Percentiles rank a stretch among this genome's conserved stretches.
These are phyloP conservation scores for Centrapalus pauciflorus DNA, from an alignment of 129 eudicot genomes.

Conservation along the genomic window DNA sequence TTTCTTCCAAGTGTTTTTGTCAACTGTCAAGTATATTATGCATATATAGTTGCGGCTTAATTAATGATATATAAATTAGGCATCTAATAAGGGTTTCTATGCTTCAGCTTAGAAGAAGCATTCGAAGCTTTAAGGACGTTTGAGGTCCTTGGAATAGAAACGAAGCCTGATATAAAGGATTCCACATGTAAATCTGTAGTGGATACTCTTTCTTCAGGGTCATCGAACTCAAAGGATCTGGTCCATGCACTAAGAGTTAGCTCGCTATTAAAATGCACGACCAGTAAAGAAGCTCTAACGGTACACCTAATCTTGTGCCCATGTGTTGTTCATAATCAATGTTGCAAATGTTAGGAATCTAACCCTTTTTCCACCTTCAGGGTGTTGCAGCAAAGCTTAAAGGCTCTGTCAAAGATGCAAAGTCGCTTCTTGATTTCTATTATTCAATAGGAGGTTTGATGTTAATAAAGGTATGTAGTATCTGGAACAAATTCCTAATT, in stretches of 20 bases:
- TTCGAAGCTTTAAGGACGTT: conserved; percentile 65
- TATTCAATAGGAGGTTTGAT: conserved; percentile 50
- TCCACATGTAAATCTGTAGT: conserved; percentile 46
- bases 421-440: conserved; percentile 56
- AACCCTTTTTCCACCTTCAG: conserved; percentile 29
- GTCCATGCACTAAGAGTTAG: conserved; percentile 49
- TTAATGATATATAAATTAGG: conserved; percentile 1
- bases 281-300: conserved; percentile 33
- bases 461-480: conserved; percentile 51
- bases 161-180: conserved; percentile 27
- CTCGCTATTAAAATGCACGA: conserved; percentile 50
- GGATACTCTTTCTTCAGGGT: conserved; percentile 38
- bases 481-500: background rate
- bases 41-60: background rate
- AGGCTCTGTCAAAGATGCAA: conserved; percentile 45
- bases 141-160: conserved; percentile 63
- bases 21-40: background rate
- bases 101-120: conserved; percentile 61
- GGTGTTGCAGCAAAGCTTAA: conserved; percentile 47
- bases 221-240: conserved; percentile 54
- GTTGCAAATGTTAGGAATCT: background rate
- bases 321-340: background rate
- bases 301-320: conserved; percentile 34
- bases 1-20: background rate
- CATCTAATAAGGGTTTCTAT: conserved; percentile 4